Evolutionary conservation across 345 rosid species (phyloP).

Genomic region (rapeseed (Brassica napus)): DNA sequence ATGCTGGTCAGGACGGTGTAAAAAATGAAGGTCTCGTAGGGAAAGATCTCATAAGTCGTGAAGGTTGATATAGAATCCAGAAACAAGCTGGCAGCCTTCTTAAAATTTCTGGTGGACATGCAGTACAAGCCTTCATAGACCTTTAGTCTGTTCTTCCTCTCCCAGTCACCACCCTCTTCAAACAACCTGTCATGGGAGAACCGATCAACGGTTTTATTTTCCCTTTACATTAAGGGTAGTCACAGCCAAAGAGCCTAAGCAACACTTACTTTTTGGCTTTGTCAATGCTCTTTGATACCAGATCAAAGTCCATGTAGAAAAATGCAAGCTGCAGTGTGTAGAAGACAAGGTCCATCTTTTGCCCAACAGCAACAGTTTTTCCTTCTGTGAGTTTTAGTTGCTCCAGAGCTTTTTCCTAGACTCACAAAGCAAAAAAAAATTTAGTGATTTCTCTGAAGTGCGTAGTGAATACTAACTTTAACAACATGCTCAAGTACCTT

Average conservation of each 20-base stretch:
- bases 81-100: no score
- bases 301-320: slow-evolving; percentile 93
- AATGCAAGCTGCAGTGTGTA: slow-evolving; percentile 80
- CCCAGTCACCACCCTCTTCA: no score
- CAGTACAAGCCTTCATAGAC: no score
- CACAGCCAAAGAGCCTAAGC: slow-evolving; percentile 8
- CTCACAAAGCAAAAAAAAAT: not conserved
- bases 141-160: no score
- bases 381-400: slow-evolving; percentile 89
- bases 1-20: slow-evolving; percentile 96
- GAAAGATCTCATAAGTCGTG: no score
- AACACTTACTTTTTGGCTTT: slow-evolving; percentile 83
- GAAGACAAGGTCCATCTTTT: slow-evolving; percentile 95
- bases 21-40: slow-evolving; percentile 5
- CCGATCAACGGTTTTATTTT: not conserved
- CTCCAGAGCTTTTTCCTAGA: slow-evolving; percentile 89
- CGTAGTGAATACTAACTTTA: not conserved
- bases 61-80: no score
- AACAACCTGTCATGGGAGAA: slow-evolving; percentile 57
- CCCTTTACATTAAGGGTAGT: not conserved
- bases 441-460: not conserved
- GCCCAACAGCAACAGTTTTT: slow-evolving; percentile 98
- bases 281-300: slow-evolving; percentile 88
- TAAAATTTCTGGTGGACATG: no score
- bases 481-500: slow-evolving; percentile 51